phyloP scores from a whole-genome alignment of 129 eudicot species.

The Cynara cardunculus region DNA sequence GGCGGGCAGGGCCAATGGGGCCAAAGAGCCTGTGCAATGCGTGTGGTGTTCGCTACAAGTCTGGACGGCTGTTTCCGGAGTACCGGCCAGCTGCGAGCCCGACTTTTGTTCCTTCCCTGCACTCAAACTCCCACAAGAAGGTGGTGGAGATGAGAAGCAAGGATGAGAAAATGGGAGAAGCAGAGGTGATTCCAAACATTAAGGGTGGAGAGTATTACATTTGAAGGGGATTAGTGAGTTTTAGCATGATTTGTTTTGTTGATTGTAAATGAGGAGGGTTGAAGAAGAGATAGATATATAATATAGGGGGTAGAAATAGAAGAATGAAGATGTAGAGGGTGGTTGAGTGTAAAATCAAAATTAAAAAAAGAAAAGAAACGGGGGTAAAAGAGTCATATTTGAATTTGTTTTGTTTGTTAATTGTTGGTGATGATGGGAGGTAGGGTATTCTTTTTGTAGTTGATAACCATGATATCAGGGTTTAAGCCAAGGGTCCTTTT shows the following conservation, averaged over 20 bases:
- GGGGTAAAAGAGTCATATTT: slow-evolving; percentile 3
- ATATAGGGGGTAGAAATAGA: slow-evolving; percentile 30
- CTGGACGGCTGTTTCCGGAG: slow-evolving; percentile 89
- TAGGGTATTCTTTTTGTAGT: slow-evolving; percentile 27
- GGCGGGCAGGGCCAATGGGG: slow-evolving; percentile 99
- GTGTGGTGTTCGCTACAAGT: slow-evolving; percentile 96
- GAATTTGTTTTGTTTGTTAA: slow-evolving; percentile 23
- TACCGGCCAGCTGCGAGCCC: slow-evolving; percentile 99
- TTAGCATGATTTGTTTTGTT: slow-evolving; percentile 27
- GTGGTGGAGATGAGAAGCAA: slow-evolving; percentile 89
- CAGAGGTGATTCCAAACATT: slow-evolving; percentile 31
- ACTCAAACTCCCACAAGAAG: slow-evolving; percentile 97
- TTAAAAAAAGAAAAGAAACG: neutral
- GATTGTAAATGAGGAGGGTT: slow-evolving; percentile 24
- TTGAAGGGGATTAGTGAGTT: slow-evolving; percentile 25
- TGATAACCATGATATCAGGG: slow-evolving; percentile 8
- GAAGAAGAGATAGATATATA: slow-evolving; percentile 12
- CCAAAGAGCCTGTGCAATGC: slow-evolving; percentile 97
- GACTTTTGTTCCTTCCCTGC: slow-evolving; percentile 73
- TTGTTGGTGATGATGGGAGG: slow-evolving; percentile 14
- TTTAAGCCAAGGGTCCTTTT: neutral
- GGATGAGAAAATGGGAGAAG: slow-evolving; percentile 18
- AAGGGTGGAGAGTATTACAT: slow-evolving; percentile 21
- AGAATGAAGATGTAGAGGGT: slow-evolving; percentile 11
- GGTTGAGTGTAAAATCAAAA: neutral